Evolutionary conservation across 805 yeast genomes (phyloP), one percentile per base, ranked within the genome.

Genomic region (Limtongia smithiae): DNA sequence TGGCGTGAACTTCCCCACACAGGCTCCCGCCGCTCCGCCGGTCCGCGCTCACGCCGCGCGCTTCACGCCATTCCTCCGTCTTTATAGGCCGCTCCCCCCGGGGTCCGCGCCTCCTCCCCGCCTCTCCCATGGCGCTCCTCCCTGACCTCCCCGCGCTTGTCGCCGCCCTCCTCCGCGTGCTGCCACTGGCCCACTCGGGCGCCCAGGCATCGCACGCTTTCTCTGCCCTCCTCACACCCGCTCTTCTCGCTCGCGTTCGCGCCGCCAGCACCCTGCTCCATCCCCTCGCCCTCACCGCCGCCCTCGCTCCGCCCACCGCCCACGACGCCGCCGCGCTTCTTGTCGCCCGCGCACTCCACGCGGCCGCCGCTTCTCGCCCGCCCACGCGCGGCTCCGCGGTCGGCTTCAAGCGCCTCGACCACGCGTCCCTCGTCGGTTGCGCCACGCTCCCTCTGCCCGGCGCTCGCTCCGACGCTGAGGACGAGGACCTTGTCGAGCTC

Each of bases 151-250:
- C 9, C 28, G 9, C 9, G 28, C 28, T 25, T 9, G 28, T 25
- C 28, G 28, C 28, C 6, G 9, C 9, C 28, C 28, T 25, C 9
- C 9, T 25, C 28, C 6, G 28, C 9, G 28, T 9, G 9, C 28
- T 25, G 28, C 28, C 28, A 9, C n/a, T n/a, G n/a, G 28, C 17
- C 22, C 42, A 36, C 15, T 28, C 20, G 22, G 15, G 34, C 7
- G 6, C 39, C 2, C n/a, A 33, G 25, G 43, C 48, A 14, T 31
- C 42, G 12, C 43, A 2, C 9, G 14, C 21, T 34, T 40, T 45
- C 33, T 39, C 39, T 40, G 37, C 22, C 34, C 41, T 36, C 20
- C 46, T 47, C 14, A 21, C 46, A 12, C 42, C 51, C 25, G 25
- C 15, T 8, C 46, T 41, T n/a, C 38, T 46, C 25, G 30, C 42